These are phyloP conservation scores for Fusarium citri DNA, from an alignment of 2,329 filamentous ascomycete species.

Conservation along the genomic window DNA sequence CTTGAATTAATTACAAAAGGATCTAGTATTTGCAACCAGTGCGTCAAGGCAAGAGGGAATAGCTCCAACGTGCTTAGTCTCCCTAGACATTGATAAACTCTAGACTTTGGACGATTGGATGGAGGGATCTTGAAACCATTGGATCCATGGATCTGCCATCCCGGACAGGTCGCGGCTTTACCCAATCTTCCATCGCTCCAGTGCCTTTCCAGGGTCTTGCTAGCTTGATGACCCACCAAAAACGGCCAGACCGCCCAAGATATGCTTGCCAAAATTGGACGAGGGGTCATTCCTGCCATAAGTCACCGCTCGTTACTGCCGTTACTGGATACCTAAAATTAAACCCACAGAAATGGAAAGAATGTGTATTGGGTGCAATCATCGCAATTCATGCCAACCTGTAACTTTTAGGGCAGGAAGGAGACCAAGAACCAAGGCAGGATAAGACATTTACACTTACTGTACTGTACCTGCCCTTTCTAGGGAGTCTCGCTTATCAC, in stretches of 20 bases:
- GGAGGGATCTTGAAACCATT: neutral
- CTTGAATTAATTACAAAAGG: neutral
- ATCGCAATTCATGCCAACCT: constrained; percentile 19
- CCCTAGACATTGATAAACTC: neutral
- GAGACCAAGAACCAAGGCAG: neutral
- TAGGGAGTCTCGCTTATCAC: constrained; percentile 15
- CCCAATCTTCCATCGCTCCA: neutral
- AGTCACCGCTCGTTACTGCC: constrained; percentile 47
- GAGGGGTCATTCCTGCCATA: constrained; percentile 44
- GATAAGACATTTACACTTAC: neutral
- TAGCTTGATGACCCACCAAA: neutral
- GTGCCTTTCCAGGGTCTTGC: constrained; percentile 1
- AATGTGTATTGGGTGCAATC: constrained; percentile 21
- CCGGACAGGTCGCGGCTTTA: constrained; percentile 30
- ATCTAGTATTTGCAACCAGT: neutral
- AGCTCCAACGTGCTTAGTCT: neutral
- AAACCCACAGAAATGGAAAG: constrained; percentile 35
- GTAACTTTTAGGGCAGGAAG: neutral
- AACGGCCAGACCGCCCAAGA: constrained; percentile 23
- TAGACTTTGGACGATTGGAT: neutral
- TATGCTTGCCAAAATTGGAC: constrained; percentile 14
- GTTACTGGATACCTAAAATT: constrained; percentile 5
- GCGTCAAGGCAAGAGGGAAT: neutral
- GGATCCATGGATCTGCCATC: constrained; percentile 1
- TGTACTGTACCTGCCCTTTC: neutral